phyloP scores from a whole-genome alignment of 768 basidiomycete species.

The Kwoniella sp. region DNA sequence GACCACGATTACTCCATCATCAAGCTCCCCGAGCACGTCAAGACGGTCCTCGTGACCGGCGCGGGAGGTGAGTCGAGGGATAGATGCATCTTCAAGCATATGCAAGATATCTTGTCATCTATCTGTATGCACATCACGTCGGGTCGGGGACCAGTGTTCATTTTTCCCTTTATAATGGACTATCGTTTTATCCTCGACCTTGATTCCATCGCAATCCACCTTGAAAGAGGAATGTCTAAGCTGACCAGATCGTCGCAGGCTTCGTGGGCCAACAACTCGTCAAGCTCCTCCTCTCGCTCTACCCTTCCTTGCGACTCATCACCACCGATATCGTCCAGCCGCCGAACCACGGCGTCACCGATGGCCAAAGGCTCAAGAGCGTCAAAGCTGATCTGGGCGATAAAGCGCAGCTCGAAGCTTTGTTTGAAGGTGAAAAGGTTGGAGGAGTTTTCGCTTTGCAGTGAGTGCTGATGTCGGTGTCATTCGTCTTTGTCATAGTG shows the following conservation, averaged over 20 bases:
- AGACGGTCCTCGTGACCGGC: constrained; percentile 55
- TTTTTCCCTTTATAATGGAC: background rate
- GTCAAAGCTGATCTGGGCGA: constrained; percentile 49
- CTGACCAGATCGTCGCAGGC: too few species aligned
- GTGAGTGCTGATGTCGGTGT: too few species aligned
- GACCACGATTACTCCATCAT: constrained; percentile 46
- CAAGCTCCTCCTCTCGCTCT: constrained; percentile 44
- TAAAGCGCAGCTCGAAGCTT: constrained; percentile 17
- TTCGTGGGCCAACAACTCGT: constrained; percentile 55
- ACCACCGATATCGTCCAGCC: constrained; percentile 54
- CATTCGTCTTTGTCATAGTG: too few species aligned
- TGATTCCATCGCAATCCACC: background rate
- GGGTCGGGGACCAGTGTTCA: too few species aligned
- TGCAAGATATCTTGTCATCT: too few species aligned
- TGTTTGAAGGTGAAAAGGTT: constrained; percentile 47
- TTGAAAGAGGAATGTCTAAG: too few species aligned
- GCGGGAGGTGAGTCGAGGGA: constrained; percentile 47
- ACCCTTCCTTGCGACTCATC: constrained; percentile 48
- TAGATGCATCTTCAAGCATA: too few species aligned
- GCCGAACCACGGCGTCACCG: constrained; percentile 32
- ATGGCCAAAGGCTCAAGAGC: constrained; percentile 23
- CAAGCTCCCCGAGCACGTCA: constrained; percentile 51
- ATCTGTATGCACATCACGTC: too few species aligned
- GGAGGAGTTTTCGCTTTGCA: constrained; percentile 46
- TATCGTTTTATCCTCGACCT: background rate